Conservation (phyloP, 73 alveolate species). For the Stentor coeruleus region DNA sequence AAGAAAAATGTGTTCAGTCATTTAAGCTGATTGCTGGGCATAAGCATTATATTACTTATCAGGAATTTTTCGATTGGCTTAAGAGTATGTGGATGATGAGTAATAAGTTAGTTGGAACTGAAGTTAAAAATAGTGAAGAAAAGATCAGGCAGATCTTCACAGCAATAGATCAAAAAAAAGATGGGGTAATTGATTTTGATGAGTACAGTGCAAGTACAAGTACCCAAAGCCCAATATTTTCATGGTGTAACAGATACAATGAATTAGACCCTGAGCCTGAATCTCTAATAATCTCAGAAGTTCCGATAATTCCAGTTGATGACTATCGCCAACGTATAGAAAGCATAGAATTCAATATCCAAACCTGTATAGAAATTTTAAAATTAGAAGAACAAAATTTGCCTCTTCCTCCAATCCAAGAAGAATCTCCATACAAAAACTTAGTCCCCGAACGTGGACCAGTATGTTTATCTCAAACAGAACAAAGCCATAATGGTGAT, state of each 20-base stretch:
- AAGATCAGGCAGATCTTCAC: neutral
- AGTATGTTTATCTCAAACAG: neutral
- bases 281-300: neutral
- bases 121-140: neutral
- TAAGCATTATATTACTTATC: neutral
- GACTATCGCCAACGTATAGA: neutral
- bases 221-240: conserved; percentile 18
- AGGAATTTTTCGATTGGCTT: neutral
- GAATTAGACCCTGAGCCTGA: neutral
- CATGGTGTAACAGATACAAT: neutral
- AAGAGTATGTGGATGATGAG: neutral
- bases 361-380: neutral
- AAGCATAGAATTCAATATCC: neutral
- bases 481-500: neutral
- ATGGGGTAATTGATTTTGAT: conserved; percentile 18
- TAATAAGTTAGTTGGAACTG: neutral
- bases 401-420: neutral
- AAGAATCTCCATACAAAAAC: neutral
- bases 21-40: conserved; percentile 11
- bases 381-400: neutral
- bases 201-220: neutral
- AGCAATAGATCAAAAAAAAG: conserved; percentile 3
- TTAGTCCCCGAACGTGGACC: conserved; percentile 4
- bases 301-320: too few relatives aligned
- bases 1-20: conserved; percentile 7